Conservation (phyloP, 306 rosid genomes). For the Dicorynia guianensis region DNA sequence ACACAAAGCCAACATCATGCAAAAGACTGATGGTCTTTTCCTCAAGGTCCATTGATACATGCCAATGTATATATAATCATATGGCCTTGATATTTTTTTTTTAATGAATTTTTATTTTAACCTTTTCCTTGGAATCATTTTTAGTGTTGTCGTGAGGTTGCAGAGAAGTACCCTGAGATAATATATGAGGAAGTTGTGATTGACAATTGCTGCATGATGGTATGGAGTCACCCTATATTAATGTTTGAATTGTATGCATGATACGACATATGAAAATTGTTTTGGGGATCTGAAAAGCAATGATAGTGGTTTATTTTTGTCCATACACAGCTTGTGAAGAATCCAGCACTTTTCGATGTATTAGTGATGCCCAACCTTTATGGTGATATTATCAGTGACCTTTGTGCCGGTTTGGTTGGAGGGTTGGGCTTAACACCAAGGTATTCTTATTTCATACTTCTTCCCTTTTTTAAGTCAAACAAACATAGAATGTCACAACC, state of each 20-base stretch:
- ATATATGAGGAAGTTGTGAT: conserved; percentile 94
- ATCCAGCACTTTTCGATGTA: conserved; percentile 94
- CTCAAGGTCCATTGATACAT: conserved; percentile 51
- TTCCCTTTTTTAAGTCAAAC: background rate
- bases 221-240: conserved; percentile 41
- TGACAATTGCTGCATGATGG: conserved; percentile 99
- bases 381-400: conserved; percentile 99
- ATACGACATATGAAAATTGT: conserved; percentile 28
- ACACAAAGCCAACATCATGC: conserved; percentile 99
- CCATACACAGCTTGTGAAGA: conserved; percentile 89
- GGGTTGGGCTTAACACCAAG: conserved; percentile 99
- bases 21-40: conserved; percentile 98
- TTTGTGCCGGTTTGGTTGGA: conserved; percentile 98
- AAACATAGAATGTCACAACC: conserved; percentile 23
- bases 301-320: conserved; percentile 27
- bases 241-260: conserved; percentile 37
- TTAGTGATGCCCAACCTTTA: conserved; percentile 99
- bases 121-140: conserved; percentile 37
- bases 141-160: conserved; percentile 99
- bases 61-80: conserved; percentile 7
- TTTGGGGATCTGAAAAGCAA: conserved; percentile 31
- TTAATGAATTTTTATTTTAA: conserved; percentile 21
- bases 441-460: conserved; percentile 39
- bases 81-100: conserved; percentile 4
- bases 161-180: conserved; percentile 97